These are phyloP conservation scores for Candida smagusa DNA, from an alignment of 1,139 yeast species.

Conservation along the genomic window DNA sequence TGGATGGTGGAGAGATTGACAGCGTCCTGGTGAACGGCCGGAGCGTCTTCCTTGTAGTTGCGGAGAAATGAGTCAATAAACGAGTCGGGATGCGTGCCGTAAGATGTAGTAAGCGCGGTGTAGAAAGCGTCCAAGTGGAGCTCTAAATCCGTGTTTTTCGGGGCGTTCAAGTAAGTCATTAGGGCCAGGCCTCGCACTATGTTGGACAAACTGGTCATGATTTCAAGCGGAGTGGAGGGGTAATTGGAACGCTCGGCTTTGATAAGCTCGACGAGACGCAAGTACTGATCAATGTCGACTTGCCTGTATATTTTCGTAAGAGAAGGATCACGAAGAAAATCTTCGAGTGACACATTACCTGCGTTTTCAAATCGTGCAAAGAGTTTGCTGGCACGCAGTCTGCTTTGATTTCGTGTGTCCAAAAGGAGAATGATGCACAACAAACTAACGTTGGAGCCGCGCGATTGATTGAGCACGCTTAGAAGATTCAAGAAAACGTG, in stretches of 20 bases:
- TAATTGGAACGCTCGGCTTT: too few species aligned
- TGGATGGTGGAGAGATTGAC: conserved; percentile 63
- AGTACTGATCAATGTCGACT: too few species aligned
- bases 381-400: conserved; percentile 25
- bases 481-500: conserved; percentile 51
- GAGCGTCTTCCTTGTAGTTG: conserved; percentile 44
- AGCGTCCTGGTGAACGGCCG: conserved; percentile 23
- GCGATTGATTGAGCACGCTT: conserved; percentile 32
- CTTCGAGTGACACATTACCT: not conserved
- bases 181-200: conserved; percentile 21
- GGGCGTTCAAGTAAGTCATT: conserved; percentile 21
- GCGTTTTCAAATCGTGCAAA: conserved; percentile 6
- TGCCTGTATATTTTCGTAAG: not conserved
- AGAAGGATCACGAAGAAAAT: not conserved
- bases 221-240: conserved; percentile 1
- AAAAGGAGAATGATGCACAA: conserved; percentile 25
- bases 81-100: conserved; percentile 11
- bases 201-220: conserved; percentile 19
- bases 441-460: conserved; percentile 34
- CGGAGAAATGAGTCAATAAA: conserved; percentile 41
- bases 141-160: conserved; percentile 11
- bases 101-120: conserved; percentile 22
- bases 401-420: too few species aligned
- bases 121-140: conserved; percentile 24
- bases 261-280: too few species aligned